Conservation (phyloP, 164 flowering plant species). For the Annona cherimola region DNA sequence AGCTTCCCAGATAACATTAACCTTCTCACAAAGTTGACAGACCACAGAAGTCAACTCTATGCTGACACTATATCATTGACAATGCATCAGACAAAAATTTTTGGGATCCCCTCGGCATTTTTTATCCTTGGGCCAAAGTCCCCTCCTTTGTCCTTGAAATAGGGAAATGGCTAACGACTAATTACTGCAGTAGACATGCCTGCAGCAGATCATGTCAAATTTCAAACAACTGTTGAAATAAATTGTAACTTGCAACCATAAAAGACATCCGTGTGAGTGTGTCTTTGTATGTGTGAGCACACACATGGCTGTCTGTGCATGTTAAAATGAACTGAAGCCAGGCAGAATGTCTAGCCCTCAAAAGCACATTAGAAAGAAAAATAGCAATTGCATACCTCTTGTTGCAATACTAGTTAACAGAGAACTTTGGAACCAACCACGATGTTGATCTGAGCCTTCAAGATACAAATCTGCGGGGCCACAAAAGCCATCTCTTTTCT, state of each 20-base stretch:
- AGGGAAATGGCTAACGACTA: no score
- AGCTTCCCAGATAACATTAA: no score
- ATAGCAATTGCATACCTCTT: slow-evolving; percentile 34
- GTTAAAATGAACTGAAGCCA: background rate
- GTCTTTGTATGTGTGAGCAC: no score
- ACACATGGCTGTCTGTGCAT: background rate
- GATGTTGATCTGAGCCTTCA: slow-evolving; percentile 98
- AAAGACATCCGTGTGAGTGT: background rate
- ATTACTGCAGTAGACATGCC: no score
- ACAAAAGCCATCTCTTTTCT: slow-evolving; percentile 50
- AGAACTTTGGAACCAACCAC: slow-evolving; percentile 99
- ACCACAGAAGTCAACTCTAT: no score
- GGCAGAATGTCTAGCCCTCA: background rate
- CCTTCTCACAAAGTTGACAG: no score
- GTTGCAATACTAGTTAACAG: slow-evolving; percentile 86
- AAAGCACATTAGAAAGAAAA: background rate
- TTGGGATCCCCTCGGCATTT: no score
- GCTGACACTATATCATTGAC: no score
- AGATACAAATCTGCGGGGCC: slow-evolving; percentile 94
- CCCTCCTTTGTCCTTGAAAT: no score
- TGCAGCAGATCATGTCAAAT: background rate
- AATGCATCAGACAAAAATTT: no score
- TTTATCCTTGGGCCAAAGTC: no score
- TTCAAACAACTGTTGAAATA: background rate
- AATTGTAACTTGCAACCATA: background rate